Percentiles rank a stretch among this genome's conserved stretches.
Evolutionary conservation across 306 rosid species (phyloP).

Genomic region (Vicia sativa): DNA sequence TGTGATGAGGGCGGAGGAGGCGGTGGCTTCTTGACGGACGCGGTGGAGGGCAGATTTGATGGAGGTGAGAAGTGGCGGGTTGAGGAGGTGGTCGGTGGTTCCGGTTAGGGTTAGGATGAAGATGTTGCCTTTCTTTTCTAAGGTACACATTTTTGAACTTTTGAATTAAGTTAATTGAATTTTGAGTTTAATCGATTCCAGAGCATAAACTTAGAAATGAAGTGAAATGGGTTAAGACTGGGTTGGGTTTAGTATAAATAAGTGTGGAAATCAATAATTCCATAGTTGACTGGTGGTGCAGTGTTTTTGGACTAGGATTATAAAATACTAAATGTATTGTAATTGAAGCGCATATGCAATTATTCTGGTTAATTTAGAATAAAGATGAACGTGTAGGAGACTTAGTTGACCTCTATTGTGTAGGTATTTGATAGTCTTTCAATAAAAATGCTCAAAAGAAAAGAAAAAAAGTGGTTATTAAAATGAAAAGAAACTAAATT

Average conservation of each 20-base stretch:
- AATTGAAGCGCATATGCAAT: too few species aligned
- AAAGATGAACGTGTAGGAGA: too few species aligned
- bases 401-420: too few species aligned
- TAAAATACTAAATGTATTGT: too few species aligned
- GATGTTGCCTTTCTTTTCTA: slow-evolving; percentile 64
- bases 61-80: slow-evolving; percentile 59
- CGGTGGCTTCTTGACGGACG: slow-evolving; percentile 53
- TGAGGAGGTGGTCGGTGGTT: slow-evolving; percentile 69
- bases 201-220: neutral
- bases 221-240: neutral
- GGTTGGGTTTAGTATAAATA: neutral
- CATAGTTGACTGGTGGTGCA: neutral
- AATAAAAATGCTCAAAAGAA: too few species aligned
- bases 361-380: too few species aligned
- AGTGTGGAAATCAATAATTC: neutral
- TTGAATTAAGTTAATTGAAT: neutral
- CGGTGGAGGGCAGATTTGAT: slow-evolving; percentile 59
- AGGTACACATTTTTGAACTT: slow-evolving; percentile 57
- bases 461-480: too few species aligned
- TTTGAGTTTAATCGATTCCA: neutral
- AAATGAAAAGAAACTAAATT: too few species aligned
- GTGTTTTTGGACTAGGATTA: neutral
- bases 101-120: slow-evolving; percentile 79
- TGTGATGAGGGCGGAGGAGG: slow-evolving; percentile 68
- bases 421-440: too few species aligned